phyloP scores from a whole-genome alignment of 305 asterid species.

The Petunia hybrid region DNA sequence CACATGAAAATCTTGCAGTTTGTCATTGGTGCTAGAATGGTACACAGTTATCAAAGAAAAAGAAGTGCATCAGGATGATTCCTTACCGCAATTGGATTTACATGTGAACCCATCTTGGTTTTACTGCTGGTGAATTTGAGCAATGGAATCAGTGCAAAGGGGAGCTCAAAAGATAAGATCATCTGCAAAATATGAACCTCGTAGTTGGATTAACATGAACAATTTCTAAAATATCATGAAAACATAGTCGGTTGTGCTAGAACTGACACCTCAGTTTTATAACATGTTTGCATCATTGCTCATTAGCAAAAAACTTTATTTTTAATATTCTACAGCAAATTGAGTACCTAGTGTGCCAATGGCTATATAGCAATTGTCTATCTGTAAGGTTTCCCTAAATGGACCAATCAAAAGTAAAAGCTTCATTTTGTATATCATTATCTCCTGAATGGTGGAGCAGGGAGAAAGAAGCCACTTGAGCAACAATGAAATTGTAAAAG shows the following conservation, averaged over 20 bases:
- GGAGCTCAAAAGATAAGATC: constrained; percentile 95
- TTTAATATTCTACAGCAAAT: not conserved
- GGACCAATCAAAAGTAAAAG: constrained; percentile 1
- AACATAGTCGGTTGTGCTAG: not conserved
- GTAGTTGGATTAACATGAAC: not conserved
- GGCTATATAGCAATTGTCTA: not conserved
- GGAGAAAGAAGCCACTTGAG: not conserved
- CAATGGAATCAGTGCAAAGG: constrained; percentile 93
- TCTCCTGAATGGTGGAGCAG: not conserved
- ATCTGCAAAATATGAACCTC: constrained; percentile 58
- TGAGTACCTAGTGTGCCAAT: not conserved
- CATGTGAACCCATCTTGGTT: constrained; percentile 86
- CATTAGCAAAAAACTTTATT: constrained; percentile 9
- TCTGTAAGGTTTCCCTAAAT: not conserved
- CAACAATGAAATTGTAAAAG: not conserved
- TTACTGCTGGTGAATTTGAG: constrained; percentile 96
- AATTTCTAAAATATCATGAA: not conserved
- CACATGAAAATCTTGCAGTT: not conserved
- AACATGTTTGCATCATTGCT: constrained; percentile 10
- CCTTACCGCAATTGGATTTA: constrained; percentile 70
- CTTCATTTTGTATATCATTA: not conserved
- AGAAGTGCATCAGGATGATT: constrained; percentile 23
- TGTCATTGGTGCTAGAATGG: not conserved
- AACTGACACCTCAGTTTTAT: not conserved
- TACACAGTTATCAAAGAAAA: not conserved